These are phyloP conservation scores for Penicillium sp. DNA, from an alignment of 2,329 filamentous ascomycete genomes.

Conservation along the genomic window DNA sequence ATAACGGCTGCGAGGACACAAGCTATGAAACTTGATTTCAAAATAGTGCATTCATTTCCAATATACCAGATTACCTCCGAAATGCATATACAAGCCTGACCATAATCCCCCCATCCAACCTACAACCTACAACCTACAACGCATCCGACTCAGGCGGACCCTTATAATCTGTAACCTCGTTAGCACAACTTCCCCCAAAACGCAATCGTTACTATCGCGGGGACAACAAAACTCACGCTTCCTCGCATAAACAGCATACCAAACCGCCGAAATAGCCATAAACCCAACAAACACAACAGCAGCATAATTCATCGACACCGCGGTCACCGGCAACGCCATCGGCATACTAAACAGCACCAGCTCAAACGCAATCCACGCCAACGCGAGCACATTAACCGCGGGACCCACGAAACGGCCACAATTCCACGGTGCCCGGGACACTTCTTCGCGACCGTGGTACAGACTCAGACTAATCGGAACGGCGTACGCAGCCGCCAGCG, in stretches of 20 bases:
- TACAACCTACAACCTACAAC: background rate
- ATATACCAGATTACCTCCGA: background rate
- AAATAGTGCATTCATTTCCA: background rate
- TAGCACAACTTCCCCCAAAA: background rate
- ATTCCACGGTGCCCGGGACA: slow-evolving; percentile 53
- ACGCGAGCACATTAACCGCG: slow-evolving; percentile 49
- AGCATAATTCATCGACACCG: slow-evolving; percentile 68
- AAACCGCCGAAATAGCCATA: slow-evolving; percentile 59
- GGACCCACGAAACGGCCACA: slow-evolving; percentile 49
- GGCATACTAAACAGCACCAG: slow-evolving; percentile 61
- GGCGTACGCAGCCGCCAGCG: slow-evolving; percentile 57
- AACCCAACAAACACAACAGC: slow-evolving; percentile 70
- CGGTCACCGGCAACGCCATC: slow-evolving; percentile 60
- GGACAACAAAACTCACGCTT: slow-evolving; percentile 46
- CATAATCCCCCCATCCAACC: too few species aligned
- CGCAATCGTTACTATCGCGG: background rate
- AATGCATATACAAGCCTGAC: background rate
- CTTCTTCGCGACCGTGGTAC: slow-evolving; percentile 49
- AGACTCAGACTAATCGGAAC: slow-evolving; percentile 59
- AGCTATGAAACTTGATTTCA: too few species aligned
- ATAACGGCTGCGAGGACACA: too few species aligned
- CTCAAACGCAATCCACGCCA: slow-evolving; percentile 57
- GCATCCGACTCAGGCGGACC: slow-evolving; percentile 40
- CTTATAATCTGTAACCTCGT: slow-evolving; percentile 33
- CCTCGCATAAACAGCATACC: slow-evolving; percentile 61